Percentiles rank a stretch among this genome's conserved stretches.
phyloP scores from a whole-genome alignment of 2,329 filamentous ascomycete species.

The Colletotrichum musae region DNA sequence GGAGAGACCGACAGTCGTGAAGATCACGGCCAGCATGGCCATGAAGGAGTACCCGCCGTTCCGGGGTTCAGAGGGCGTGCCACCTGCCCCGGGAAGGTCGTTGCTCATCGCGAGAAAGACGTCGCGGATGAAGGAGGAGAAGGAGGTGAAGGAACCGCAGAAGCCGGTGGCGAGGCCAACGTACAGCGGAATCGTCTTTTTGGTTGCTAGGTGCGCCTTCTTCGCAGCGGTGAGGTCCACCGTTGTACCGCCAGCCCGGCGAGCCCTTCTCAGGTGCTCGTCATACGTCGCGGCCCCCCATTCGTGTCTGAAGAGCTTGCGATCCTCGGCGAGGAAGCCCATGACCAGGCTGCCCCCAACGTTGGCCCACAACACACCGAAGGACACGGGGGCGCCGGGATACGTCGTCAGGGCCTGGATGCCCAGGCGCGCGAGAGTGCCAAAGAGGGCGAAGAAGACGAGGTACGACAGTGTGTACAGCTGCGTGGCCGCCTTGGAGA shows the following conservation, averaged over 20 bases:
- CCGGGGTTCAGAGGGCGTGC: conserved; percentile 59
- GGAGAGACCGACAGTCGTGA: conserved; percentile 80
- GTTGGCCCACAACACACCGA: conserved; percentile 88
- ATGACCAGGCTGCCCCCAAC: conserved; percentile 85
- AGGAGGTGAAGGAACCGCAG: conserved; percentile 91
- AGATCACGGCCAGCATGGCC: conserved; percentile 82
- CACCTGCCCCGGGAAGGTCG: conserved; percentile 63
- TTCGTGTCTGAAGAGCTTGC: conserved; percentile 79
- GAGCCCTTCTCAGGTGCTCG: conserved; percentile 51
- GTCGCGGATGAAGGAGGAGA: conserved; percentile 88
- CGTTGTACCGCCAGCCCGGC: conserved; percentile 51
- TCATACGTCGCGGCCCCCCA: conserved; percentile 67
- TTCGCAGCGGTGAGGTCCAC: conserved; percentile 62
- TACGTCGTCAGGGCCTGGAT: conserved; percentile 86
- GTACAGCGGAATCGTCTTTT: conserved; percentile 91
- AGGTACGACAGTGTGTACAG: conserved; percentile 85
- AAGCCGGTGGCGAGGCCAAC: conserved; percentile 89
- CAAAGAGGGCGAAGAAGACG: conserved; percentile 86
- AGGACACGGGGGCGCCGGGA: conserved; percentile 80
- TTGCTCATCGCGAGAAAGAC: conserved; percentile 85
- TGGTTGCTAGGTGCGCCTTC: conserved; percentile 73
- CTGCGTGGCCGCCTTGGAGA: conserved; percentile 69
- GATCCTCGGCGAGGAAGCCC: conserved; percentile 88
- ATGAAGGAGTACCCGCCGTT: conserved; percentile 87
- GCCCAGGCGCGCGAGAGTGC: conserved; percentile 86